phyloP scores from a whole-genome alignment of 1,284 basidiomycete genomes.

The Puccinia novopanici region DNA sequence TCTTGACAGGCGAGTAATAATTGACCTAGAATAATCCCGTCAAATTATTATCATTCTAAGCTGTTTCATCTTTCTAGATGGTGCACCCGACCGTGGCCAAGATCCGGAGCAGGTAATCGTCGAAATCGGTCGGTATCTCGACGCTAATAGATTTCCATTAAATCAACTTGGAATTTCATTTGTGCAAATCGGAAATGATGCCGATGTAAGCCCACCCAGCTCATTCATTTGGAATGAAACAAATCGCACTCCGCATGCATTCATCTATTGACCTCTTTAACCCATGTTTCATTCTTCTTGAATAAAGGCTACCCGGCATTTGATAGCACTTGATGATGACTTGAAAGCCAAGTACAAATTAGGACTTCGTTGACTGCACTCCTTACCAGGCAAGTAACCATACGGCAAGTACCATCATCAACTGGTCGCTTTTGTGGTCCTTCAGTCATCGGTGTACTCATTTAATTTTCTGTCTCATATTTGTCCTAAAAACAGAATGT shows the following conservation, averaged over 20 bases:
- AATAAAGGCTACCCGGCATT: constrained; percentile 38
- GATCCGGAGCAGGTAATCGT: constrained; percentile 43
- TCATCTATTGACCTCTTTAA: not conserved
- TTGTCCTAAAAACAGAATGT: no score
- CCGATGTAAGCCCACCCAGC: constrained; percentile 41
- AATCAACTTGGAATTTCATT: constrained; percentile 52
- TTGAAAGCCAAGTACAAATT: constrained; percentile 49
- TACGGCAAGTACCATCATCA: constrained; percentile 36
- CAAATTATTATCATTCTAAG: no score
- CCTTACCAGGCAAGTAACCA: constrained; percentile 53
- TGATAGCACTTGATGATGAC: constrained; percentile 52
- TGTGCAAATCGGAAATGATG: constrained; percentile 53
- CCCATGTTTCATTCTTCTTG: not conserved
- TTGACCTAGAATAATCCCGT: no score
- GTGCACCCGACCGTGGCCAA: constrained; percentile 47
- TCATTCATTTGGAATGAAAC: not conserved
- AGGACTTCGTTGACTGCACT: constrained; percentile 55
- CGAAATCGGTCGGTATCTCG: constrained; percentile 34
- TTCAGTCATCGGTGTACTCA: not conserved
- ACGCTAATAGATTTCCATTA: constrained; percentile 25
- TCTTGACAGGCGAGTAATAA: constrained; percentile 51
- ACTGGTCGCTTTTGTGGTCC: not conserved
- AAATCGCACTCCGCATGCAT: not conserved
- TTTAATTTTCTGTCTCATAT: not conserved
- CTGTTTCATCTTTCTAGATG: no score